Evolutionary conservation across 129 eudicot genomes (phyloP), one percentile per base, ranked within the genome.

Genomic region (Saussurea involucrata): DNA sequence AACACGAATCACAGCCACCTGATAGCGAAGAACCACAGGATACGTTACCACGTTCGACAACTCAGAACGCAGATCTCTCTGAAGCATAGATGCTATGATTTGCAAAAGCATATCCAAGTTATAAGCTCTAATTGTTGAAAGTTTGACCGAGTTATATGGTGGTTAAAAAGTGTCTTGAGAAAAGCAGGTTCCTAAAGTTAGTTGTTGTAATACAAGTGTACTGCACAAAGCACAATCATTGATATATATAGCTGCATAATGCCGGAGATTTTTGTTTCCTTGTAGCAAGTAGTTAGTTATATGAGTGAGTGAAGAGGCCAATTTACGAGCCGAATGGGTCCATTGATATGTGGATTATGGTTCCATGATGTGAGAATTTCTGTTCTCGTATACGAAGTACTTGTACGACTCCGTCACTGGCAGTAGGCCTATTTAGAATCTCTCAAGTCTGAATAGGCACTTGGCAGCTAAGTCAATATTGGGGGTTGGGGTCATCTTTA

Each of bases 1-100:
- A 95, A 83, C 99, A 91, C 17, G 97, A 95, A 80, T 95, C 99
- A 27, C 97, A 92, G 61, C 97, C 98, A 32, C 63, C 86, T 9
- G 98, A 89, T 31, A 57, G 60, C 4, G 86, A 80, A 73, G 88
- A 79, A 79, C n/a, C 74, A 4, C 86, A 83, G 78, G 90, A 81
- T 31, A 34, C 70, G 1, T 65, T 83, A 17, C 22, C 81, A 22
- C 82, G 74, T 21, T 20, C 78, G 4, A 73, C 49, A 11, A 34
- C 80, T 66, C 89, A 89, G 74, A 86, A 78, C 33, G 49, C 82
- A 18, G 91, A 90, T 77, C 75, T 83, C 34, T 88, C 98, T 71
- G 95, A 92, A 84, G 90, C 91, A 8, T 84, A 61, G 60, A 72
- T 53, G 71, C 13, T 6, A 6, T 29, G 46, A 31, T 20, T 12